A percentile compares a stretch with the other conserved stretches of the same genome.
These are phyloP conservation scores for Claviceps pazoutovae DNA, from an alignment of 2,329 filamentous ascomycete species.

Conservation along the genomic window DNA sequence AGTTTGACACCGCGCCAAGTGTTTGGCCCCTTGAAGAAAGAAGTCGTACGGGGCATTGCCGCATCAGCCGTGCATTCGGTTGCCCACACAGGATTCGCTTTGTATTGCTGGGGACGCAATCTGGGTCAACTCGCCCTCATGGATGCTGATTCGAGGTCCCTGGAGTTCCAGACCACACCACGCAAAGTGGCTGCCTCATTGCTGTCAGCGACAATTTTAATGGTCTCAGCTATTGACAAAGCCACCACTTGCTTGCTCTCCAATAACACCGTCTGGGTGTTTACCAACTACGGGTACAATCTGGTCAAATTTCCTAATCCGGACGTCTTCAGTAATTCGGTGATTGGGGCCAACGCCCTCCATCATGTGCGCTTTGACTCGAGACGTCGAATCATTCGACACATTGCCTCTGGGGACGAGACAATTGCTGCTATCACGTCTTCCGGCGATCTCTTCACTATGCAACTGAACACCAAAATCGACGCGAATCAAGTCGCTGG, in stretches of 20 bases:
- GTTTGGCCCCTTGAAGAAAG: constrained; percentile 81
- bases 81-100: constrained; percentile 62
- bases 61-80: constrained; percentile 88
- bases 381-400: constrained; percentile 55
- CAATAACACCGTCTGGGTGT: constrained; percentile 81
- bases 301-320: constrained; percentile 67
- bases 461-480: constrained; percentile 56
- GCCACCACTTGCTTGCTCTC: constrained; percentile 77
- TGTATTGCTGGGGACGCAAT: constrained; percentile 94
- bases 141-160: constrained; percentile 83
- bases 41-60: constrained; percentile 65
- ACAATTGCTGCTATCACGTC: constrained; percentile 81
- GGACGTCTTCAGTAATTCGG: constrained; percentile 57
- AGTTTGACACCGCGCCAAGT: constrained; percentile 74
- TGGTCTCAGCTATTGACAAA: constrained; percentile 77
- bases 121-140: constrained; percentile 86
- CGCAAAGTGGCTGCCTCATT: constrained; percentile 80
- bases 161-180: constrained; percentile 70
- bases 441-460: constrained; percentile 76
- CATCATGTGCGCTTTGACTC: constrained; percentile 34
- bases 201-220: constrained; percentile 50
- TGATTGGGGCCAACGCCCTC: constrained; percentile 47
- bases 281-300: constrained; percentile 93
- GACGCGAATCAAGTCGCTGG: constrained; percentile 46
- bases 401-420: constrained; percentile 74